phyloP scores from a whole-genome alignment of 106 monocot genomes.

The Vanilla planifolia region DNA sequence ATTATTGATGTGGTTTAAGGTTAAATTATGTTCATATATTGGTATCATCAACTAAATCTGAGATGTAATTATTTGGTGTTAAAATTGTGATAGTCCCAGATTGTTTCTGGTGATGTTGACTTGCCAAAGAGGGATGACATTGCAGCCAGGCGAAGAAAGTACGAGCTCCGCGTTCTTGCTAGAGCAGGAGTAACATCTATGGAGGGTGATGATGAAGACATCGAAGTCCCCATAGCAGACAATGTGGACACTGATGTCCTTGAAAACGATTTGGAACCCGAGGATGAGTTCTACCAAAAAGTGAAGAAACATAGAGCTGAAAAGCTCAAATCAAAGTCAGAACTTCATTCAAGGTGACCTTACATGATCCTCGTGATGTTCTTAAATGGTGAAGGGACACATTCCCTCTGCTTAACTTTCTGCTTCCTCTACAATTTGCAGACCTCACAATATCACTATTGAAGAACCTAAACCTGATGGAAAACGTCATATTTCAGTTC shows the following conservation, averaged over 20 bases:
- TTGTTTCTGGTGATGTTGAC: slow-evolving; percentile 85
- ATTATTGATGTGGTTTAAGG: too few species aligned
- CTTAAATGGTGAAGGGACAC: too few species aligned
- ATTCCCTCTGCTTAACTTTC: too few species aligned
- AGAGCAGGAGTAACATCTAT: slow-evolving; percentile 29
- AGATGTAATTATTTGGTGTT: too few species aligned
- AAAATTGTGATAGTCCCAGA: too few species aligned
- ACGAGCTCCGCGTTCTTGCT: slow-evolving; percentile 68
- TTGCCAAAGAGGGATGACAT: slow-evolving; percentile 82
- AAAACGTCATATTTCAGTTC: slow-evolving; percentile 61
- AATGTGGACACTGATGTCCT: slow-evolving; percentile 8
- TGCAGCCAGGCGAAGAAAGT: slow-evolving; percentile 84
- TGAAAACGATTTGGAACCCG: slow-evolving; percentile 30
- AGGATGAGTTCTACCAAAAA: slow-evolving; percentile 82
- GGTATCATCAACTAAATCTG: too few species aligned
- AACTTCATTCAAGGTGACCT: slow-evolving; percentile 47
- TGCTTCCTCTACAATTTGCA: slow-evolving; percentile 11
- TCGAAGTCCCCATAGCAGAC: slow-evolving; percentile 9
- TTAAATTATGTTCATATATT: too few species aligned
- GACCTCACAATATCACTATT: slow-evolving; percentile 1
- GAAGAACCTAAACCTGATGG: slow-evolving; percentile 54
- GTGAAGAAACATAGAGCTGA: slow-evolving; percentile 49
- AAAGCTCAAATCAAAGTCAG: slow-evolving; percentile 47
- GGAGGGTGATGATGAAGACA: slow-evolving; percentile 21
- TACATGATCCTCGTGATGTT: too few species aligned